Base-by-base conservation (phyloP, 768 basidiomycete genomes). In the Pleurotus salmoneostramineus region DNA sequence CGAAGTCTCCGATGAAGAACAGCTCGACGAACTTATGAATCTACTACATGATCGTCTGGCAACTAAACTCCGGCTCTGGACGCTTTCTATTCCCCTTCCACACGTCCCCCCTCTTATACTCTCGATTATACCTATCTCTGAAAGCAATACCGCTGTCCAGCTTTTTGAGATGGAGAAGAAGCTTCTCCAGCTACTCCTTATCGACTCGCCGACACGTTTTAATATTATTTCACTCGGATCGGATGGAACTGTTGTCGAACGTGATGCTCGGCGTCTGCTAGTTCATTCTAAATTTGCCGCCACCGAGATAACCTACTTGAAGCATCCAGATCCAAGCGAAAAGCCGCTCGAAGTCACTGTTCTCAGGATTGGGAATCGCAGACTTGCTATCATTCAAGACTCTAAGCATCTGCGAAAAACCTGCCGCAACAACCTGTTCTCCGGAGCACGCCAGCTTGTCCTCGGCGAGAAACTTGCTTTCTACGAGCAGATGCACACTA, bases 161-260 rank as follows among this genome's bases (percentile, higher is more conserved):
- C 61, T 74, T 0, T 34, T 63, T 3, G 48, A 1, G 2, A 56
- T 62, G 35, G 57, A 61, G 7, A 1, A 49, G 10, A 8, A 48
- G 8, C 56, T 77, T n/a, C 33, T 76, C 0, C 12, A 56, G 33
- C 68, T 69, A 0, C 68, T 75, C 1, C 11, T 71, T 2, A 47
- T 63, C 14, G 27, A 36, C 6, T 37, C 51, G 3, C 12, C 5
- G 6, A 49, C 35, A 1, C 45, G 58, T 2, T 58, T 77, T 12
- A 42, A 61, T 4, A 62, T 74, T 7, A 55, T 72, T 2, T 74
- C 73, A 6, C 70, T 70, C 40, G 64, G 70, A 3, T 68, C 63
- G 50, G 73, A 77, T 68, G 76, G 76, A 0, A 73, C 74, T 0
- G 65, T 68, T 54, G 57, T 63, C 1, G 72, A 77, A 54, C 69